A percentile compares a stretch with the other conserved stretches of the same genome.
These are phyloP conservation scores for Calocybe indica DNA, from an alignment of 768 basidiomycete genomes.

Conservation along the genomic window DNA sequence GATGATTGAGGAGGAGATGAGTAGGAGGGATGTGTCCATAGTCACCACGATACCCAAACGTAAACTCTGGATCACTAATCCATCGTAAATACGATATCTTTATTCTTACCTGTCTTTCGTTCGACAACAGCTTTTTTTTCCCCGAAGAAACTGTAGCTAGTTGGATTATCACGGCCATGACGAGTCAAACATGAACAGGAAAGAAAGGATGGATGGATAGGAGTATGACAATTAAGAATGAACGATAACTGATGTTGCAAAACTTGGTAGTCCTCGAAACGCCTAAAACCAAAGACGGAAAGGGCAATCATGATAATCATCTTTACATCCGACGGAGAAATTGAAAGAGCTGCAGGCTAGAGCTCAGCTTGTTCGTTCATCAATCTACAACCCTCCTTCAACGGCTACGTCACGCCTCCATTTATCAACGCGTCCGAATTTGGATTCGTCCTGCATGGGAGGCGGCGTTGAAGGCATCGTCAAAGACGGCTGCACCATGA, in stretches of 20 bases:
- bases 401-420: constrained; percentile 79
- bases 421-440: constrained; percentile 68
- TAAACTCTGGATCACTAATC: constrained; percentile 70
- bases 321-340: not conserved
- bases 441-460: constrained; percentile 56
- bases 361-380: not conserved
- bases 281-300: not conserved
- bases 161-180: not conserved
- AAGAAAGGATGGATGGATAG: not conserved
- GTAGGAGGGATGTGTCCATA: constrained; percentile 77
- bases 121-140: not conserved
- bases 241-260: not conserved
- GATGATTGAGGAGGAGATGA: constrained; percentile 79
- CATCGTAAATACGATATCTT: constrained; percentile 29
- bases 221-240: not conserved
- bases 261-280: not conserved
- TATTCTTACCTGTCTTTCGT: not conserved
- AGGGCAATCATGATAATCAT: not conserved
- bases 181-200: not conserved
- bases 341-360: not conserved
- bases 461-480: constrained; percentile 56
- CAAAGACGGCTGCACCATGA: constrained; percentile 26
- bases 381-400: constrained; percentile 41
- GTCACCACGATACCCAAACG: constrained; percentile 65
- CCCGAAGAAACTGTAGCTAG: not conserved